A percentile compares a stretch with the other conserved stretches of the same genome.
These are phyloP conservation scores for Ophiostoma sp. DNA, from an alignment of 2,329 filamentous ascomycete species.

Conservation along the genomic window DNA sequence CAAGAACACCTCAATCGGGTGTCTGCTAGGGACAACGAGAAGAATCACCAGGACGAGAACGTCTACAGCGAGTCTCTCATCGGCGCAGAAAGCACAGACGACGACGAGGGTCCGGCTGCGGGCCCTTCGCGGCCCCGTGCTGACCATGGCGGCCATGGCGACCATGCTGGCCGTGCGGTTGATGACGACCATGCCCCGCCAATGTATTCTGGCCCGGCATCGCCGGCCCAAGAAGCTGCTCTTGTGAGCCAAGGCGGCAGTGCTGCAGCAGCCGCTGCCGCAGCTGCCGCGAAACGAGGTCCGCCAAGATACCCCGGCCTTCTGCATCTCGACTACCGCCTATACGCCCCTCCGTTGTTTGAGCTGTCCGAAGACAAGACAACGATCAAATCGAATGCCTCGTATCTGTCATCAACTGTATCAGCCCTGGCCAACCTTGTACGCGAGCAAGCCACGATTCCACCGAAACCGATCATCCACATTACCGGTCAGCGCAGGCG, in stretches of 20 bases:
- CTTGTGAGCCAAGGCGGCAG: constrained; percentile 26
- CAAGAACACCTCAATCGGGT: neutral
- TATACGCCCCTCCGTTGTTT: constrained; percentile 49
- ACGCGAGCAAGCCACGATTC: constrained; percentile 45
- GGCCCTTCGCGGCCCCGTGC: neutral
- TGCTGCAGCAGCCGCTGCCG: constrained; percentile 12
- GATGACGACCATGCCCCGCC: constrained; percentile 25
- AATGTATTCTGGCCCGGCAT: constrained; percentile 34
- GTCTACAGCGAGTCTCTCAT: constrained; percentile 16
- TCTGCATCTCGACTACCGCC: constrained; percentile 46
- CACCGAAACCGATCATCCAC: constrained; percentile 50
- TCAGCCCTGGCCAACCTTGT: constrained; percentile 44
- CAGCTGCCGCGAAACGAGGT: constrained; percentile 26
- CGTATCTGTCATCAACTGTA: constrained; percentile 45
- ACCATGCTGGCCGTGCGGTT: neutral
- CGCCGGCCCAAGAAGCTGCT: constrained; percentile 22
- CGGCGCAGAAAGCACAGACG: constrained; percentile 15
- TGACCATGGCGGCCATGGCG: neutral
- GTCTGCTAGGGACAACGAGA: neutral
- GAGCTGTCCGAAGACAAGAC: constrained; percentile 46
- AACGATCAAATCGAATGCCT: constrained; percentile 43
- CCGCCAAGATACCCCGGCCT: constrained; percentile 43
- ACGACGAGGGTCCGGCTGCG: neutral
- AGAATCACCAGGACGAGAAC: neutral
- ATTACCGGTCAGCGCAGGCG: constrained; percentile 43